Conservation (phyloP, 148 eudicot genomes). For the Vaccinium darrowii region DNA sequence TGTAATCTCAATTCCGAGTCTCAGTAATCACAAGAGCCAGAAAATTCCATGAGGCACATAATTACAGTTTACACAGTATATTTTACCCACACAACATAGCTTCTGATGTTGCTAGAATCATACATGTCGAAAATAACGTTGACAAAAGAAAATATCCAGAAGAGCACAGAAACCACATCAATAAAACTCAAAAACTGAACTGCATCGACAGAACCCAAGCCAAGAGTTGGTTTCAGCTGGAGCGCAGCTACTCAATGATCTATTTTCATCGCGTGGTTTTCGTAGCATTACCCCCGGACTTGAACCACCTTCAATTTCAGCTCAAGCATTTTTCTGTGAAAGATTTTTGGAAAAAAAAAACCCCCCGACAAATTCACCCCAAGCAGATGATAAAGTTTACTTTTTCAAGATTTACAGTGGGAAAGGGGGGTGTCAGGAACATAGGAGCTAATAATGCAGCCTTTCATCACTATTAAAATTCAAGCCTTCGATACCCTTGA, state of each 20-base stretch:
- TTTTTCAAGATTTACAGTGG: slow-evolving; percentile 4
- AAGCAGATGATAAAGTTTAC: slow-evolving; percentile 11
- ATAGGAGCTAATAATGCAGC: slow-evolving; percentile 27
- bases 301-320: not conserved
- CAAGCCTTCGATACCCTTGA: slow-evolving; percentile 78
- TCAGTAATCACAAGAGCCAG: slow-evolving; percentile 4
- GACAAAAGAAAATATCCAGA: not conserved
- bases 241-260: not conserved
- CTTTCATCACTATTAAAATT: slow-evolving; percentile 56
- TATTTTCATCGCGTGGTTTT: not conserved
- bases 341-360: not conserved
- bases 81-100: slow-evolving; percentile 3
- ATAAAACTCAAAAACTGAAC: not conserved
- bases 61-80: slow-evolving; percentile 15
- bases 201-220: not conserved
- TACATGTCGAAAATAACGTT: not conserved
- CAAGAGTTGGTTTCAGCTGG: not conserved
- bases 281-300: not conserved
- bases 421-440: slow-evolving; percentile 4
- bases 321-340: not conserved
- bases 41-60: not conserved
- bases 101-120: not conserved
- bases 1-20: not conserved
- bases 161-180: not conserved
- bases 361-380: slow-evolving; percentile 6